Conservation (phyloP, 2,329 filamentous ascomycete genomes). For the Fusarium sp. region DNA sequence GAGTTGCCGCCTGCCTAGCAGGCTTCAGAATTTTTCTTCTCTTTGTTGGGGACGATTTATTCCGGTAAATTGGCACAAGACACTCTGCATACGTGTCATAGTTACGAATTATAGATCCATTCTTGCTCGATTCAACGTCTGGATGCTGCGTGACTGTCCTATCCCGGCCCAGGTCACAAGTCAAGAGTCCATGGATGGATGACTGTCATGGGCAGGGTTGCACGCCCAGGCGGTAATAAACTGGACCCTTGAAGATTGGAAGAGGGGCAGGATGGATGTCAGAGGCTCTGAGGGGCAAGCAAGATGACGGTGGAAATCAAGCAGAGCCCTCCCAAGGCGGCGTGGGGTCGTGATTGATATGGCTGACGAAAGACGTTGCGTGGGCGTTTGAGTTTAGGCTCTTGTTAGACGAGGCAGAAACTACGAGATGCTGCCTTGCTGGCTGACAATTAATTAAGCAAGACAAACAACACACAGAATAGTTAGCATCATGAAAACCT, state of each 20-base stretch:
- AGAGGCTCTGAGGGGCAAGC: neutral
- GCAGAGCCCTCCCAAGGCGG: neutral
- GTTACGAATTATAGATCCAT: constrained; percentile 14
- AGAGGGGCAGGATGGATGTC: neutral
- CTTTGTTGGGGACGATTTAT: neutral
- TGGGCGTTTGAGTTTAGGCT: neutral
- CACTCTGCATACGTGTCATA: constrained; percentile 22
- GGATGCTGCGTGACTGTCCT: constrained; percentile 7
- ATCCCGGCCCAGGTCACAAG: constrained; percentile 27
- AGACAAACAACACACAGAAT: neutral
- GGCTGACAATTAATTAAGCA: neutral
- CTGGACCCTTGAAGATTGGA: constrained; percentile 23
- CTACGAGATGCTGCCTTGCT: neutral
- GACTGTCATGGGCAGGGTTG: constrained; percentile 24
- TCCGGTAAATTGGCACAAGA: constrained; percentile 20
- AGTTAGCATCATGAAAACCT: neutral
- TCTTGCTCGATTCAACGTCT: constrained; percentile 7
- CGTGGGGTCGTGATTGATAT: neutral
- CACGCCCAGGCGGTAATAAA: constrained; percentile 25
- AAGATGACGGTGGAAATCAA: constrained; percentile 1
- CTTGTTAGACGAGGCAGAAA: neutral
- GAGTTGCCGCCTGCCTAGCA: constrained; percentile 22
- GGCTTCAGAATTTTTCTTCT: constrained; percentile 27
- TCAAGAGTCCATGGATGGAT: constrained; percentile 7
- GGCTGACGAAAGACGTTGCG: neutral